Evolutionary conservation across 164 flowering plant genomes (phyloP), one percentile per base, ranked within the genome.

Genomic region (Houttuynia cordata): DNA sequence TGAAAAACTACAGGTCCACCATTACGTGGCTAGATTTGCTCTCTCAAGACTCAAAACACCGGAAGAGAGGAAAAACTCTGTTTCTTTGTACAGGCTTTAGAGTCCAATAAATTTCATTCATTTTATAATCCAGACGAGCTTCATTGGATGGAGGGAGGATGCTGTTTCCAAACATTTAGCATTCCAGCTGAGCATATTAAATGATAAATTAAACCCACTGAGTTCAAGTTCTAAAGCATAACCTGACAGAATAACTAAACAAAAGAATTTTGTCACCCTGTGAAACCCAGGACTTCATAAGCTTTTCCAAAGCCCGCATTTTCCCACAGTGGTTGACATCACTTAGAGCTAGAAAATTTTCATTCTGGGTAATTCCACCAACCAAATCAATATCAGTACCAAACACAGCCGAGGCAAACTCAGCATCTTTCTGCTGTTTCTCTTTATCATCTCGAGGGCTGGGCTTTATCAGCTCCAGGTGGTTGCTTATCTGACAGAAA

Each of bases 181-280:
- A n/a, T n/a, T 30, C 37, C 6, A 30, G 37, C 37, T 30, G 37
- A 30, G 6, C 37, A 2, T 30, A 30, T 30, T 10, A 13, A 20
- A 19, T 5, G 22, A 18, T 18, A 14, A n/a, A 10, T 19, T 19
- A 14, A 25, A 30, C 15, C 21, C 15, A 63, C 59, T 30, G 19
- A 59, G 55, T 61, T 59, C 24, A 22, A 56, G 62, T 40, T 20
- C 39, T 50, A 42, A 53, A 54, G 61, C 15, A 45, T 69, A 60
- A 92, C 98, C 97, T 90, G 68, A 93, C 99, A 63, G 97, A 88
- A 76, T 88, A 85, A 74, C 97, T 90, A 73, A 93, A 93, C 23
- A 93, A 81, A 76, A 93, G 97, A 69, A 90, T 72, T 73, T 93
- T 93, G 79, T 93, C 97, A 64, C 94, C 94, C 42, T 70, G 71